Conservation (phyloP, 352 stramenopile species). For the Phytophthora fragariaefolia region DNA sequence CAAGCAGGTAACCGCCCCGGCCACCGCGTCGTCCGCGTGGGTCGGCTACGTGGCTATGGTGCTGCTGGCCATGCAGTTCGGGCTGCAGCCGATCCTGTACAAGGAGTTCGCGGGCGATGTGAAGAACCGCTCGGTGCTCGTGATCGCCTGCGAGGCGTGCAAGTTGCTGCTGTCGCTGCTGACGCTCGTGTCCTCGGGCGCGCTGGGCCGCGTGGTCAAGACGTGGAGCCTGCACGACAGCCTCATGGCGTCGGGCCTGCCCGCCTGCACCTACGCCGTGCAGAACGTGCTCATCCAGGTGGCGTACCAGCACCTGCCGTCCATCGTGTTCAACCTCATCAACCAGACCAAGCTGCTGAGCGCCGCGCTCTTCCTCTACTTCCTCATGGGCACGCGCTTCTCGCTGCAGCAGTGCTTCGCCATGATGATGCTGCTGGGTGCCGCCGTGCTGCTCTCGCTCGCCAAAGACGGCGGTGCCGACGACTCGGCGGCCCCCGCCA, state of each 20-base stretch:
- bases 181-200: constrained; percentile 49
- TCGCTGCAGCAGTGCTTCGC: constrained; percentile 71
- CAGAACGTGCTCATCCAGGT: constrained; percentile 90
- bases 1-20: constrained; percentile 4
- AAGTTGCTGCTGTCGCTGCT: constrained; percentile 72
- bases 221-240: constrained; percentile 67
- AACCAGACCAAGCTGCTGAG: constrained; percentile 91
- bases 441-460: constrained; percentile 73
- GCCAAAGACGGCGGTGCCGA: constrained; percentile 48
- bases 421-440: constrained; percentile 75
- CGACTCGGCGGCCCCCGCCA: constrained; percentile 16
- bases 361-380: constrained; percentile 82
- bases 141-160: constrained; percentile 76
- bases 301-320: constrained; percentile 82
- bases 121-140: constrained; percentile 67
- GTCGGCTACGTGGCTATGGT: constrained; percentile 62
- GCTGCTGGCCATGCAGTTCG: constrained; percentile 83
- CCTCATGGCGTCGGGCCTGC: constrained; percentile 70
- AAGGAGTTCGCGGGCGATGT: constrained; percentile 72
- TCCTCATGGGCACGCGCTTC: constrained; percentile 78
- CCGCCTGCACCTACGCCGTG: constrained; percentile 85
- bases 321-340: constrained; percentile 87
- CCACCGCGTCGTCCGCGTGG: constrained; percentile 17
- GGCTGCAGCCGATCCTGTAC: constrained; percentile 84
- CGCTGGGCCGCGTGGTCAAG: constrained; percentile 45